phyloP scores from a whole-genome alignment of 164 flowering plant species.

The Liriodendron chinense region DNA sequence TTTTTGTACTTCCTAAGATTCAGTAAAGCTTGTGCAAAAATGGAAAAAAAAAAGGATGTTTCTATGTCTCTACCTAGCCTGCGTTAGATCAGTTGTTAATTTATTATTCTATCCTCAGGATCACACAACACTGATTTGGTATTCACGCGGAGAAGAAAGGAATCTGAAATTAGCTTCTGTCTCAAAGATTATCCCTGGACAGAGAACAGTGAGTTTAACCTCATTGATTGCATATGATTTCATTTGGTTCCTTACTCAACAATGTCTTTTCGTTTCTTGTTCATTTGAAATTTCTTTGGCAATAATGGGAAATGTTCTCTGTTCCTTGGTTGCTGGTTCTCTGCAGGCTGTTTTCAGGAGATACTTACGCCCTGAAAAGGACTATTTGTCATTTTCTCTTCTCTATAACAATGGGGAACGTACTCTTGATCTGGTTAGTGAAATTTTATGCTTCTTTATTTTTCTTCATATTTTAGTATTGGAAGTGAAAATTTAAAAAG shows the following conservation, averaged over 20 bases:
- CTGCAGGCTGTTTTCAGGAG: constrained; percentile 80
- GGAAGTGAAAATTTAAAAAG: not conserved
- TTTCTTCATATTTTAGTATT: not conserved
- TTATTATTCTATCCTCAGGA: constrained; percentile 20
- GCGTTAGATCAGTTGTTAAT: not conserved
- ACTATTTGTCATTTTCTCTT: constrained; percentile 89
- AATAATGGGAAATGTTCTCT: not conserved
- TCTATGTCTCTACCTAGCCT: not conserved
- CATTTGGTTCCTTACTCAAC: not conserved
- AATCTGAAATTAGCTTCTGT: constrained; percentile 34
- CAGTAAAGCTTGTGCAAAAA: not conserved
- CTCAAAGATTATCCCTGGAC: constrained; percentile 43
- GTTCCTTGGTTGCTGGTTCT: constrained; percentile 10
- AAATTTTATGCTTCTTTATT: not conserved
- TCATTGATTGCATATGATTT: constrained; percentile 1
- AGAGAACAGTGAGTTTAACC: constrained; percentile 44
- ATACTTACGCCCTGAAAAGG: constrained; percentile 82
- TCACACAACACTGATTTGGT: constrained; percentile 46
- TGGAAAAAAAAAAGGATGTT: not conserved
- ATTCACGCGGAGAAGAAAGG: constrained; percentile 42
- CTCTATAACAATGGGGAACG: constrained; percentile 79
- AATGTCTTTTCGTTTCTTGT: not conserved
- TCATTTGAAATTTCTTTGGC: not conserved
- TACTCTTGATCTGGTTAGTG: constrained; percentile 86
- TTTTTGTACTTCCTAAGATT: not conserved